A percentile compares a stretch with the other conserved stretches of the same genome.
These are phyloP conservation scores for Samsoniella hepiali DNA, from an alignment of 2,329 filamentous ascomycete species.

Conservation along the genomic window DNA sequence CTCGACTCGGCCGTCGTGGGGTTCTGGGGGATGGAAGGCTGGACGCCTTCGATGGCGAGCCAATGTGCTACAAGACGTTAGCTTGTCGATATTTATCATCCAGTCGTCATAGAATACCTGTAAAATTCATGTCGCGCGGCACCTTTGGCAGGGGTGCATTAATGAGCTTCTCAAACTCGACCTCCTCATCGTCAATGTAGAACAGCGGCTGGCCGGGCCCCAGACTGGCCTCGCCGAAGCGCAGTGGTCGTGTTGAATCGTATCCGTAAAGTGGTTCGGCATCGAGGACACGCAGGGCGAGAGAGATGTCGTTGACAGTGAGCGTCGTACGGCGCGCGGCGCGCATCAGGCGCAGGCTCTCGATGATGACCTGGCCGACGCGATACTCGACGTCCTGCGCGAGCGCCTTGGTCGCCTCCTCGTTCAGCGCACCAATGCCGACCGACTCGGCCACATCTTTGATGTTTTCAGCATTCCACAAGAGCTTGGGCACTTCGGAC, in stretches of 20 bases:
- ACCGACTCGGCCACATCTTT: constrained; percentile 95
- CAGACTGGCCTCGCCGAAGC: constrained; percentile 90
- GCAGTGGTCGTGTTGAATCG: constrained; percentile 82
- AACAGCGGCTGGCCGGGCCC: constrained; percentile 92
- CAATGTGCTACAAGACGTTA: constrained; percentile 68
- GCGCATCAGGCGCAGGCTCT: constrained; percentile 95
- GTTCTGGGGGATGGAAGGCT: constrained; percentile 95
- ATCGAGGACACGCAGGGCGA: constrained; percentile 81
- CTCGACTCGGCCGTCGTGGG: constrained; percentile 81
- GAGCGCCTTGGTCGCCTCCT: constrained; percentile 83
- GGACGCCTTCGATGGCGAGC: constrained; percentile 95
- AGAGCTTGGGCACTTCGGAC: constrained; percentile 48
- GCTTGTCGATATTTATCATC: neutral
- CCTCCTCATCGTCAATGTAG: constrained; percentile 97
- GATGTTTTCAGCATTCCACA: constrained; percentile 97
- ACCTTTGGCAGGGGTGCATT: constrained; percentile 95
- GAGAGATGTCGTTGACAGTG: constrained; percentile 83
- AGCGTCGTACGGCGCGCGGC: constrained; percentile 81
- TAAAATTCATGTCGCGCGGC: constrained; percentile 87
- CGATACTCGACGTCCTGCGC: constrained; percentile 95
- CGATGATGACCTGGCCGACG: constrained; percentile 87
- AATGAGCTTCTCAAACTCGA: constrained; percentile 98
- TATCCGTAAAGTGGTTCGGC: constrained; percentile 96
- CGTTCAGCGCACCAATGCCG: constrained; percentile 74
- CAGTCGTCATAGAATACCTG: constrained; percentile 53